Evolutionary conservation across 2,329 filamentous ascomycete species (phyloP).

Genomic region (Esteya vermicola): DNA sequence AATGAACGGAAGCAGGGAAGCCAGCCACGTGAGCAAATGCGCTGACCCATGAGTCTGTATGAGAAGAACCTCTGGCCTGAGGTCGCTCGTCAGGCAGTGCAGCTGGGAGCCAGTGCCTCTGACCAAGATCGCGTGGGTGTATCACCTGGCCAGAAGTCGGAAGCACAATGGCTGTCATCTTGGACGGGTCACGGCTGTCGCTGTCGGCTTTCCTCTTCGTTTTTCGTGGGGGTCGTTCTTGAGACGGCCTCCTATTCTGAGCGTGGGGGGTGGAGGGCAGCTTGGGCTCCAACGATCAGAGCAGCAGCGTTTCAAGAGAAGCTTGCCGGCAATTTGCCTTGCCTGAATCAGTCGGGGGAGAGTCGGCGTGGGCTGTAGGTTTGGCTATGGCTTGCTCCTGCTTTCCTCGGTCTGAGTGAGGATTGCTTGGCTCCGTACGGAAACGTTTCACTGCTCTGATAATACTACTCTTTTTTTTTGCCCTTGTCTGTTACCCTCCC

Average conservation of each 20-base stretch:
- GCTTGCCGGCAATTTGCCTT: slow-evolving; percentile 18
- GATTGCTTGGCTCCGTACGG: slow-evolving; percentile 28
- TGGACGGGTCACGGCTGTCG: neutral
- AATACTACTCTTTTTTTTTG: slow-evolving; percentile 7
- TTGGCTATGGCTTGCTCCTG: too few species aligned
- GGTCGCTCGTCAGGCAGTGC: slow-evolving; percentile 60
- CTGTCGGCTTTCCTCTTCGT: neutral
- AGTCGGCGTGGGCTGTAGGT: too few species aligned
- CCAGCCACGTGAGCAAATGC: slow-evolving; percentile 35
- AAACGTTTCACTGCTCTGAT: slow-evolving; percentile 23
- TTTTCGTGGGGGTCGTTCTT: too few species aligned
- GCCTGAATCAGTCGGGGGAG: slow-evolving; percentile 32
- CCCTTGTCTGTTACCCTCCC: slow-evolving; percentile 26
- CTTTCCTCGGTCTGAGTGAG: slow-evolving; percentile 20
- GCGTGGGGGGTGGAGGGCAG: slow-evolving; percentile 32
- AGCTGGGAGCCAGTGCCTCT: slow-evolving; percentile 47
- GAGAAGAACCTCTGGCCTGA: slow-evolving; percentile 61
- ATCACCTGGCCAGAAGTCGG: slow-evolving; percentile 6
- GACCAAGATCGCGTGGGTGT: slow-evolving; percentile 22
- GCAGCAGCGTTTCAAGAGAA: slow-evolving; percentile 19
- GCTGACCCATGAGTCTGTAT: slow-evolving; percentile 57
- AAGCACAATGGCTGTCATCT: slow-evolving; percentile 10
- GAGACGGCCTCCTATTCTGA: too few species aligned
- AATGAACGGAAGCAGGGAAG: neutral
- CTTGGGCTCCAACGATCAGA: slow-evolving; percentile 35